phyloP scores from a whole-genome alignment of 805 yeast species.

The Barnettozyma salicaria region DNA sequence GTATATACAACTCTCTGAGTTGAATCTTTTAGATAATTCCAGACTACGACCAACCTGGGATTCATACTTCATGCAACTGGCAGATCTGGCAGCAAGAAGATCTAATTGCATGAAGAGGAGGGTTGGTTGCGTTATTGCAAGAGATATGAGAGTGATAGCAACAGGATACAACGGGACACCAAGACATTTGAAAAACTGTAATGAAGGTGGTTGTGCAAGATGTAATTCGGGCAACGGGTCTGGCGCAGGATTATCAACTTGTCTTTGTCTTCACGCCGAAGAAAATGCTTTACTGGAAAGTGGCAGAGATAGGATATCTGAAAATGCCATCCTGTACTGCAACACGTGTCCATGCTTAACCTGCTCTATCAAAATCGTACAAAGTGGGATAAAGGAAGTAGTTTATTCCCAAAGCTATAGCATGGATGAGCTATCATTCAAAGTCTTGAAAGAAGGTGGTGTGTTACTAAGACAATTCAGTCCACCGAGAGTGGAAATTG shows the following conservation, averaged over 20 bases:
- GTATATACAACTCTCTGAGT: conserved; percentile 31
- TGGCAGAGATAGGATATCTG: conserved; percentile 79
- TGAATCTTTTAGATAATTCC: conserved; percentile 44
- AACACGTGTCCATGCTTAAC: conserved; percentile 97
- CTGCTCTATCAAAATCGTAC: conserved; percentile 92
- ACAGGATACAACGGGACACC: conserved; percentile 99
- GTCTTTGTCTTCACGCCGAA: conserved; percentile 94
- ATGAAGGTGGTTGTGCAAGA: conserved; percentile 90
- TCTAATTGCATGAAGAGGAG: conserved; percentile 96
- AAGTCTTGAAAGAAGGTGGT: conserved; percentile 69
- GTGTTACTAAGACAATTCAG: conserved; percentile 59
- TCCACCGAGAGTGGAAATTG: conserved; percentile 23
- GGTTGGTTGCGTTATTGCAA: conserved; percentile 93
- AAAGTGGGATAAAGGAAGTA: conserved; percentile 84
- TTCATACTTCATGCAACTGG: conserved; percentile 87
- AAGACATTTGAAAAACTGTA: conserved; percentile 78
- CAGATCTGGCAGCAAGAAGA: conserved; percentile 86
- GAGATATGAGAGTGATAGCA: conserved; percentile 80
- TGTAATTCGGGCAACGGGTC: conserved; percentile 66
- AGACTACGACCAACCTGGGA: conserved; percentile 94
- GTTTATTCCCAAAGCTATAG: conserved; percentile 89
- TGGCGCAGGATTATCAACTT: conserved; percentile 70
- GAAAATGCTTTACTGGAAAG: conserved; percentile 94
- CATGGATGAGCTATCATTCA: conserved; percentile 78
- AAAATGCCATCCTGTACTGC: conserved; percentile 68